Evolutionary conservation across 2,329 filamentous ascomycete genomes (phyloP).

Genomic region (Neocucurbitaria cava): DNA sequence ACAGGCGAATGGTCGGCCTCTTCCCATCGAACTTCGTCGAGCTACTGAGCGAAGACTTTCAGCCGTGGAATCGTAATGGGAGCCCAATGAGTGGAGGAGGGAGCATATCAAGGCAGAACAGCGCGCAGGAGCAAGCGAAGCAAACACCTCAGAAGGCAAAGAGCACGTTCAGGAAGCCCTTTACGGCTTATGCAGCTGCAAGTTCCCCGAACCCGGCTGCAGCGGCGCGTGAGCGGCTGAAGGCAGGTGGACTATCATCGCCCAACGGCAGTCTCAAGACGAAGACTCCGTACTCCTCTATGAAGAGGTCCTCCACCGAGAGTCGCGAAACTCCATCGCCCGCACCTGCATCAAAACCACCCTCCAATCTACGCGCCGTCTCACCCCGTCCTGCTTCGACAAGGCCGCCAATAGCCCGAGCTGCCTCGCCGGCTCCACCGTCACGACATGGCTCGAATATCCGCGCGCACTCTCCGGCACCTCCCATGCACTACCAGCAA

Average conservation of each 20-base stretch:
- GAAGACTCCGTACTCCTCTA: conserved; percentile 58
- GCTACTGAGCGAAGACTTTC: conserved; percentile 83
- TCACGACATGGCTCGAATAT: conserved; percentile 29
- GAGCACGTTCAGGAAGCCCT: conserved; percentile 68
- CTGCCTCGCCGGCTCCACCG: conserved; percentile 50
- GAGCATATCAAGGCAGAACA: conserved; percentile 59
- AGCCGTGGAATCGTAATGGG: conserved; percentile 71
- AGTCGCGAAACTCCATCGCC: conserved; percentile 43
- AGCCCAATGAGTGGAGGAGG: conserved; percentile 53
- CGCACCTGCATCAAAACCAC: conserved; percentile 26
- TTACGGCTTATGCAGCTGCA: conserved; percentile 65
- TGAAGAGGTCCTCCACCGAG: conserved; percentile 55
- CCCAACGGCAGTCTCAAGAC: conserved; percentile 46
- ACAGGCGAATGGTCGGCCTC: conserved; percentile 86
- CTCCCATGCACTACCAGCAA: conserved; percentile 29
- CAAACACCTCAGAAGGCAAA: conserved; percentile 56
- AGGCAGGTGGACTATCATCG: conserved; percentile 37
- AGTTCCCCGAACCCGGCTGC: conserved; percentile 51
- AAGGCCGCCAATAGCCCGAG: conserved; percentile 42
- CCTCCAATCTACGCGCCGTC: conserved; percentile 46
- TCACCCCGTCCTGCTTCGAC: conserved; percentile 49
- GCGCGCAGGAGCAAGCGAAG: conserved; percentile 56
- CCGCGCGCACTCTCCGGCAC: conserved; percentile 37
- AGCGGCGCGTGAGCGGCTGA: conserved; percentile 45
- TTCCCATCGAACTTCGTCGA: conserved; percentile 99